Percentiles rank a stretch among this genome's conserved stretches.
Conservation (phyloP, 257 asterid species). For the Fraxinus americana region DNA sequence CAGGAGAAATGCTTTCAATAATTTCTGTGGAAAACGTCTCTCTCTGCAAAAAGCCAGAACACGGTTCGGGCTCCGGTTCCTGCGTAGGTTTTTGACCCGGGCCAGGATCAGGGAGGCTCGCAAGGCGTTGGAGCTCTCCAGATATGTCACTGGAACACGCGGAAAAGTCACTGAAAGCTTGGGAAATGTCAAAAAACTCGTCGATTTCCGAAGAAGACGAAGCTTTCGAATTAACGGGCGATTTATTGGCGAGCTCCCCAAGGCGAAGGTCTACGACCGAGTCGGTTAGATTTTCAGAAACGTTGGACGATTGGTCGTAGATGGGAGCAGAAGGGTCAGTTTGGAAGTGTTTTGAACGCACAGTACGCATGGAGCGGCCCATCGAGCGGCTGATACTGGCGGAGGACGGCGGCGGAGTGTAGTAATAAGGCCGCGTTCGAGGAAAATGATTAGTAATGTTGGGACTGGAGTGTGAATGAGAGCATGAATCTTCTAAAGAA, state of each 20-base stretch:
- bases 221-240: slow-evolving; percentile 34
- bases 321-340: slow-evolving; percentile 35
- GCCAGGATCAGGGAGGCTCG: slow-evolving; percentile 52
- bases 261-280: slow-evolving; percentile 73
- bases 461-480: slow-evolving; percentile 53
- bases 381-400: slow-evolving; percentile 53
- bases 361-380: slow-evolving; percentile 67
- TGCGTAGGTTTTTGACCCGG: slow-evolving; percentile 17
- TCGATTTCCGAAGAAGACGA: slow-evolving; percentile 38
- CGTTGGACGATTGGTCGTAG: slow-evolving; percentile 29
- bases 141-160: slow-evolving; percentile 91
- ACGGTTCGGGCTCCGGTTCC: slow-evolving; percentile 30
- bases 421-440: slow-evolving; percentile 52
- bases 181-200: slow-evolving; percentile 59
- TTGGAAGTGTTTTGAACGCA: slow-evolving; percentile 62
- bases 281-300: slow-evolving; percentile 65
- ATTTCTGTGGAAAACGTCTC: slow-evolving; percentile 54
- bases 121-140: slow-evolving; percentile 87
- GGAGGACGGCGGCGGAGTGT: slow-evolving; percentile 67
- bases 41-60: slow-evolving; percentile 45
- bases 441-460: slow-evolving; percentile 34
- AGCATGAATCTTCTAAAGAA: slow-evolving; percentile 52
- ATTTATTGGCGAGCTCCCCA: slow-evolving; percentile 61
- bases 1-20: slow-evolving; percentile 53
- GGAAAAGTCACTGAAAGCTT: slow-evolving; percentile 76